A percentile compares a stretch with the other conserved stretches of the same genome.
Evolutionary conservation across 2,329 filamentous ascomycete genomes (phyloP).

Genomic region (Exophiala aquamarina): DNA sequence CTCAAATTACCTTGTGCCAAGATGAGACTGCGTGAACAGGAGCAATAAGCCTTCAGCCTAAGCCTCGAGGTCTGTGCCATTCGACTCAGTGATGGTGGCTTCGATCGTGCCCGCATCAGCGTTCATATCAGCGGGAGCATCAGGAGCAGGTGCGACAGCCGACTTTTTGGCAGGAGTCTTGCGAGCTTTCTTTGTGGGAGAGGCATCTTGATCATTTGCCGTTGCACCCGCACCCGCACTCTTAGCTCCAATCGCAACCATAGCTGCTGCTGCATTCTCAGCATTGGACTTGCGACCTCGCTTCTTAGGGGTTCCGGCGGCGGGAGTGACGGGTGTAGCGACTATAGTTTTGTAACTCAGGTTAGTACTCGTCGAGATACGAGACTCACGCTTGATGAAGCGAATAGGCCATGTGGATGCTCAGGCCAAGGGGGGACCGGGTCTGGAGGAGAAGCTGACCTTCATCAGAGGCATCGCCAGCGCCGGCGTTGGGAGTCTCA

Average conservation of each 20-base stretch:
- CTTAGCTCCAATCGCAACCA: neutral
- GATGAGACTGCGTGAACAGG: no score
- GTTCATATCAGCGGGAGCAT: no score
- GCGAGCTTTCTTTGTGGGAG: slow-evolving; percentile 19
- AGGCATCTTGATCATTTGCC: no score
- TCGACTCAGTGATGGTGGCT: no score
- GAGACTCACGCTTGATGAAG: neutral
- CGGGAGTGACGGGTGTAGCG: neutral
- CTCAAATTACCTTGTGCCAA: no score
- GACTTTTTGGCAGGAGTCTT: slow-evolving; percentile 29
- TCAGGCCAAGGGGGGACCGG: no score
- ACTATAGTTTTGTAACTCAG: no score
- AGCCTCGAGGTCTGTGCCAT: no score
- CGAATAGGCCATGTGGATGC: no score
- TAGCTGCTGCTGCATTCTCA: slow-evolving; percentile 22
- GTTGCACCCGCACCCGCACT: no score
- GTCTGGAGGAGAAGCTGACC: no score
- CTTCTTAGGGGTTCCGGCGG: slow-evolving; percentile 16
- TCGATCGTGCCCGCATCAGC: neutral
- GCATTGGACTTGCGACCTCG: slow-evolving; percentile 22
- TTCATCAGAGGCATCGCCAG: neutral
- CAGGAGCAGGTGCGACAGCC: slow-evolving; percentile 4
- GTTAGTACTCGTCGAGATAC: neutral
- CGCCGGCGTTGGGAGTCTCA: neutral
- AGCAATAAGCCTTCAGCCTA: no score